Evolutionary conservation across 148 eudicot genomes (phyloP), one percentile per base, ranked within the genome.

Genomic region (Silene uniflora): DNA sequence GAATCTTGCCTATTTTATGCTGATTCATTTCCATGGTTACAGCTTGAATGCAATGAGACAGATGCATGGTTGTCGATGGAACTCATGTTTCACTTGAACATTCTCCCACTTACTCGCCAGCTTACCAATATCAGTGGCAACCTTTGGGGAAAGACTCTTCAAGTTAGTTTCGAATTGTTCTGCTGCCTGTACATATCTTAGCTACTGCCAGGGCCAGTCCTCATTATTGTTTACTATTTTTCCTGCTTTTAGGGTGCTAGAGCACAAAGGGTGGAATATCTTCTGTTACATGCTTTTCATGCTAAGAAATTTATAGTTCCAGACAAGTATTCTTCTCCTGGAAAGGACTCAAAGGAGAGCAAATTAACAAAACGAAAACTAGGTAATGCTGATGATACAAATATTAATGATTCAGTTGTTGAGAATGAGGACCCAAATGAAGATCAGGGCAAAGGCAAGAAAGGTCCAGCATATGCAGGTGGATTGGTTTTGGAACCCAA

Each of bases 51-150:
- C 83, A 91, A 91, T 42, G 89, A 92, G 82, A 96, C 98, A 77
- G 99, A 96, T 87, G 99, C 99, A 79, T 92, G 98, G 97, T 77
- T 95, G 75, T 92, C 99, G 32, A 87, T 95, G 94, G 98, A 91
- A 84, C 96, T 95, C 70, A 95, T 95, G 99, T 95, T 95, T 80
- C 98, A 92, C 85, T 78, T 95, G 83, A 95, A 93, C 81, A 75
- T 92, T 79, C 99, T 95, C 76, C 99, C 99, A 60, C 93, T 96
- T 24, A 92, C 99, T 19, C 98, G 99, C 68, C 97, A 91, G 77
- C 85, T 96, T 79, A 96, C 99, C 44, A 95, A 89, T 76, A 89
- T 89, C 63, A 96, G 99, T 88, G 99, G 99, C 77, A 96, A 96
- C 75, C 94, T 92, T 23, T 96, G 99, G 99, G 98, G 97, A 25